A percentile compares a stretch with the other conserved stretches of the same genome.
Evolutionary conservation across 116 monocot species (phyloP).

Genomic region (Cymodocea nodosa): DNA sequence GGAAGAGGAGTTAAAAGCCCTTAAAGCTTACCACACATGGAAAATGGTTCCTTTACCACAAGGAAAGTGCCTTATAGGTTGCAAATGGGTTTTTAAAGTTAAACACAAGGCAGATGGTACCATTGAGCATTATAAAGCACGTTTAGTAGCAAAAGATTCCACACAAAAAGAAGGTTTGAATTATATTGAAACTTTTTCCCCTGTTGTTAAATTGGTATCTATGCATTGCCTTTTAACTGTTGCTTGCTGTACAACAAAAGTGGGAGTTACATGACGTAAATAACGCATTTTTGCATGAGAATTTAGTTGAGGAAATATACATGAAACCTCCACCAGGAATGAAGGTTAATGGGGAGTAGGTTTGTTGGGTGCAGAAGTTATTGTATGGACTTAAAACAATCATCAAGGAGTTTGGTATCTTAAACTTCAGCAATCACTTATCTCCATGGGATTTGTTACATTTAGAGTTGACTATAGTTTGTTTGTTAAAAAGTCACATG

Average conservation of each 20-base stretch:
- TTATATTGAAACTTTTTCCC: neutral
- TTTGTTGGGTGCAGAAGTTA: neutral
- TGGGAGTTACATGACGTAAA: neutral
- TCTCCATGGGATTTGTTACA: too few species aligned
- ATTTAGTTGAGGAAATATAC: neutral
- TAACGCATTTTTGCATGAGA: neutral
- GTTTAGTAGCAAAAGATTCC: neutral
- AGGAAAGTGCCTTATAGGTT: neutral
- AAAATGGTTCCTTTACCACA: neutral
- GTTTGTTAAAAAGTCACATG: too few species aligned
- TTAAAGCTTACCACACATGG: constrained; percentile 1
- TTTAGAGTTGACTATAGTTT: too few species aligned
- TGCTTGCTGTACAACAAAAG: neutral
- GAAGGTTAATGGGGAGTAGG: neutral
- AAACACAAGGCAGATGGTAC: neutral
- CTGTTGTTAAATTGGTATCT: neutral
- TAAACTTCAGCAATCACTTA: too few species aligned
- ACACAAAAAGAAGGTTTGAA: neutral
- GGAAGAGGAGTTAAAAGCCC: neutral
- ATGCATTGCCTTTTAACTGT: neutral
- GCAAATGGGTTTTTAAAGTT: neutral
- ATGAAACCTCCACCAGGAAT: neutral
- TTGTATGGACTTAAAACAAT: constrained; percentile 1
- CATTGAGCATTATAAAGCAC: neutral
- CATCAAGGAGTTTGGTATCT: too few species aligned